phyloP scores from a whole-genome alignment of 805 yeast genomes.

The baker's yeast (Saccharomyces cerevisiae) region DNA sequence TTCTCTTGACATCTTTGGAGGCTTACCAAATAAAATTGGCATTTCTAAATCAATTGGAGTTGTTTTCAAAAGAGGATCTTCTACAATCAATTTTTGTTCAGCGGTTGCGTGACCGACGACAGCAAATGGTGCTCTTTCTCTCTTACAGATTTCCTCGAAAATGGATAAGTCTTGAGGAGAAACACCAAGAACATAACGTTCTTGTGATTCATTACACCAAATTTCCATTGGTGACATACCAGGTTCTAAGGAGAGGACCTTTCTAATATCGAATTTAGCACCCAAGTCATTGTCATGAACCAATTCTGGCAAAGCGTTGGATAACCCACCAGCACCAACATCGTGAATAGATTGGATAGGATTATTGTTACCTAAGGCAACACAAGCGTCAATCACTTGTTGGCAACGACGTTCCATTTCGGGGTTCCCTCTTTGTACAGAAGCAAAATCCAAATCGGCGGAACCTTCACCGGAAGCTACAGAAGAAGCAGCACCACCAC shows the following conservation, averaged over 20 bases:
- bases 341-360: constrained; percentile 96
- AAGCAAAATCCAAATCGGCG: constrained; percentile 93
- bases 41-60: constrained; percentile 94
- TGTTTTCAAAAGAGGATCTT: constrained; percentile 66
- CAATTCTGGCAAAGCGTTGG: constrained; percentile 93
- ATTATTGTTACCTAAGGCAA: constrained; percentile 60
- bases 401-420: constrained; percentile 99
- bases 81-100: constrained; percentile 73
- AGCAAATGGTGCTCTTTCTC: constrained; percentile 95
- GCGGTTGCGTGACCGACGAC: constrained; percentile 91
- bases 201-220: constrained; percentile 99
- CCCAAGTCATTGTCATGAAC: constrained; percentile 97
- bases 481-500: constrained; percentile 99
- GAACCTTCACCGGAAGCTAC: constrained; percentile 94
- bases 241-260: constrained; percentile 83
- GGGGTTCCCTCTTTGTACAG: constrained; percentile 98
- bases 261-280: constrained; percentile 85
- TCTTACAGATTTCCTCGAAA: constrained; percentile 73
- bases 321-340: constrained; percentile 98
- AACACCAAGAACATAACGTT: constrained; percentile 92
- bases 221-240: constrained; percentile 99
- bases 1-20: constrained; percentile 85
- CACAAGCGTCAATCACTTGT: constrained; percentile 93
- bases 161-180: constrained; percentile 62
- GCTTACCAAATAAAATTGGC: constrained; percentile 91